Evolutionary conservation across 768 basidiomycete genomes (phyloP).

Genomic region (Leccinum uliginosum): DNA sequence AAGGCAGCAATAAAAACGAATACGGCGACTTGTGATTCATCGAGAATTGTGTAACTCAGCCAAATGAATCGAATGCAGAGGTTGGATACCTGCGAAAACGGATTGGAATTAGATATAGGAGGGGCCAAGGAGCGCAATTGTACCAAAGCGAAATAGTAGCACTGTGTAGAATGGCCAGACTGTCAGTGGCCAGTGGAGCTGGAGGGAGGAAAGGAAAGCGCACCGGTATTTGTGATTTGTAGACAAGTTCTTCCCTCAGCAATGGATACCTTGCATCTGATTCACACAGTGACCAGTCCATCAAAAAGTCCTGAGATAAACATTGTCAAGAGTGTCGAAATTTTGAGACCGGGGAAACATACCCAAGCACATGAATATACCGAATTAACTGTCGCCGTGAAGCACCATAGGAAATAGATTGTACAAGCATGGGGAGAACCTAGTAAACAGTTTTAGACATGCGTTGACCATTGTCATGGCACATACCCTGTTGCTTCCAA

Average conservation of each 20-base stretch:
- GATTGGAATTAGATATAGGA: background rate
- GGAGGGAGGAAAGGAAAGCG: constrained; percentile 10
- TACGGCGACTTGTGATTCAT: constrained; percentile 45
- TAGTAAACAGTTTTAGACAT: background rate
- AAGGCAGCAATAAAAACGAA: constrained; percentile 65
- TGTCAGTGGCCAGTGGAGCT: background rate
- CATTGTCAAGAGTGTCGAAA: background rate
- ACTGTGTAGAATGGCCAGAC: constrained; percentile 31
- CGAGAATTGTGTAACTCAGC: constrained; percentile 68
- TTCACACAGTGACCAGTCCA: constrained; percentile 88
- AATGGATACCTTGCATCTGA: constrained; percentile 50
- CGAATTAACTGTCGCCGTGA: constrained; percentile 60
- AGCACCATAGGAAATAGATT: constrained; percentile 64
- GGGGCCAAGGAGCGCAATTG: constrained; percentile 8
- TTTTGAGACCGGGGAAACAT: constrained; percentile 15
- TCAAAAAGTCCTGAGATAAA: constrained; percentile 66
- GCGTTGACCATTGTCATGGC: background rate
- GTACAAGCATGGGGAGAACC: constrained; percentile 36
- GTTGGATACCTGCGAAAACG: constrained; percentile 58
- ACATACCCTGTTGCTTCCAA: constrained; percentile 66
- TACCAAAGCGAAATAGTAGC: constrained; percentile 80
- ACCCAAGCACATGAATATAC: constrained; percentile 81
- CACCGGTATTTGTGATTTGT: constrained; percentile 59
- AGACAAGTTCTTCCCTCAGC: constrained; percentile 73
- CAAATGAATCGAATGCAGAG: constrained; percentile 75